Evolutionary conservation across 1,284 basidiomycete genomes (phyloP).

Genomic region (Austropuccinia psidii): DNA sequence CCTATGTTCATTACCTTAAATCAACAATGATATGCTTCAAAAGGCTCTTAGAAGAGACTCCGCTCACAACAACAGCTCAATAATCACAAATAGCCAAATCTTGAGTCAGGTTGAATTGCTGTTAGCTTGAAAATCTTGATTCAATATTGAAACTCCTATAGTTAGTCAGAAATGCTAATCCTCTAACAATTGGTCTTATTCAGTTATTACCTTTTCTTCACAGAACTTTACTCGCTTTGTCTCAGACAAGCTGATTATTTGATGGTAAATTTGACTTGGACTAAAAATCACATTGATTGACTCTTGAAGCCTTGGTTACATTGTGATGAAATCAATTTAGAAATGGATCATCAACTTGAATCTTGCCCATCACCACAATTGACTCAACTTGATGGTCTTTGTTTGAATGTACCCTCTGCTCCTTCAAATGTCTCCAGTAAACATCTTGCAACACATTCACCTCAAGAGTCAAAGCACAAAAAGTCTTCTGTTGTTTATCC

Average conservation of each 20-base stretch:
- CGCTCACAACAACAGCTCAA: constrained; percentile 62
- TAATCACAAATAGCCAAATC: constrained; percentile 58
- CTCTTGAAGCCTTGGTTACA: constrained; percentile 51
- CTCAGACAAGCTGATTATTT: constrained; percentile 62
- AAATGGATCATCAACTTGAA: constrained; percentile 8
- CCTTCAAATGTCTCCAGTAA: no score
- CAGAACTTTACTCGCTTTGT: constrained; percentile 68
- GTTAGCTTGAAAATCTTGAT: constrained; percentile 51
- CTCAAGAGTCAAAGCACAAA: background rate
- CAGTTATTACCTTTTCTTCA: constrained; percentile 84
- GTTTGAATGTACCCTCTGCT: constrained; percentile 63
- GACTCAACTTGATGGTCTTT: constrained; percentile 38
- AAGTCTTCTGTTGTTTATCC: background rate
- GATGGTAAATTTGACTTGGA: constrained; percentile 96
- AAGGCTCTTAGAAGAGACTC: constrained; percentile 61
- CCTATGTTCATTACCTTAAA: constrained; percentile 95
- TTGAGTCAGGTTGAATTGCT: constrained; percentile 64
- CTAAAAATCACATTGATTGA: constrained; percentile 69
- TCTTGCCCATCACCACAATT: constrained; percentile 17
- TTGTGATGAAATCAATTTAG: background rate
- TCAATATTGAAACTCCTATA: background rate
- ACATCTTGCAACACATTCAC: no score
- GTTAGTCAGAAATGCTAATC: no score
- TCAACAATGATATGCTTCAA: constrained; percentile 85
- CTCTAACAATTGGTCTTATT: constrained; percentile 9